A percentile compares a stretch with the other conserved stretches of the same genome.
Conservation (phyloP, 2,329 filamentous ascomycete species). For the Colletotrichum lupini region DNA sequence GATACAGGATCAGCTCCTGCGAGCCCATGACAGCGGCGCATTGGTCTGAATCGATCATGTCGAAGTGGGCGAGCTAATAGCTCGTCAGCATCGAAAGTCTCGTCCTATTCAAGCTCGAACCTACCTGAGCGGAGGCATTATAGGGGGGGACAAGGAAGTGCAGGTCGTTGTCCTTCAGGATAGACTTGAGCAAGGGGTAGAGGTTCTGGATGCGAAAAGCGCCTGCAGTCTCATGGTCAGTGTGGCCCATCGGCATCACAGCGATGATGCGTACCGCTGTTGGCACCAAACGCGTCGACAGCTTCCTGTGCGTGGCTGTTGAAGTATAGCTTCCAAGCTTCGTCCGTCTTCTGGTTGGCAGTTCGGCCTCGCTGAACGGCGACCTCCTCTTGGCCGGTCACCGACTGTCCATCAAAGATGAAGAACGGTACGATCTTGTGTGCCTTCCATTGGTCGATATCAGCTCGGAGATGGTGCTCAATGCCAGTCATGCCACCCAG, state of each 20-base stretch:
- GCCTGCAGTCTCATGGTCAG: slow-evolving; percentile 57
- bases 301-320: slow-evolving; percentile 82
- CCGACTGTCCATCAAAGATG: slow-evolving; percentile 89
- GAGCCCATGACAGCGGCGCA: slow-evolving; percentile 85
- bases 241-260: slow-evolving; percentile 21
- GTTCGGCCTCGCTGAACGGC: slow-evolving; percentile 71
- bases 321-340: slow-evolving; percentile 90
- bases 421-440: slow-evolving; percentile 84
- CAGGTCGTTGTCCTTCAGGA: slow-evolving; percentile 75
- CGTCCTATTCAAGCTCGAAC: slow-evolving; percentile 36
- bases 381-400: slow-evolving; percentile 79
- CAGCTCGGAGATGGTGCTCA: slow-evolving; percentile 77
- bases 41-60: slow-evolving; percentile 73
- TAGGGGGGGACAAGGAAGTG: slow-evolving; percentile 88
- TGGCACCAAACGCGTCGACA: slow-evolving; percentile 83
- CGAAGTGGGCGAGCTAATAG: slow-evolving; percentile 79
- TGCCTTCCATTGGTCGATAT: slow-evolving; percentile 78
- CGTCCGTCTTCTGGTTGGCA: slow-evolving; percentile 77
- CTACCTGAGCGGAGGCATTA: slow-evolving; percentile 86
- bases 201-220: slow-evolving; percentile 78
- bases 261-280: slow-evolving; percentile 68
- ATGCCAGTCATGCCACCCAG: slow-evolving; percentile 90
- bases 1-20: slow-evolving; percentile 86
- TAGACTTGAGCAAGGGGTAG: slow-evolving; percentile 79
- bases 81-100: slow-evolving; percentile 42